Evolutionary conservation across 2,329 filamentous ascomycete genomes (phyloP).

Genomic region (Ascosphaera apis): DNA sequence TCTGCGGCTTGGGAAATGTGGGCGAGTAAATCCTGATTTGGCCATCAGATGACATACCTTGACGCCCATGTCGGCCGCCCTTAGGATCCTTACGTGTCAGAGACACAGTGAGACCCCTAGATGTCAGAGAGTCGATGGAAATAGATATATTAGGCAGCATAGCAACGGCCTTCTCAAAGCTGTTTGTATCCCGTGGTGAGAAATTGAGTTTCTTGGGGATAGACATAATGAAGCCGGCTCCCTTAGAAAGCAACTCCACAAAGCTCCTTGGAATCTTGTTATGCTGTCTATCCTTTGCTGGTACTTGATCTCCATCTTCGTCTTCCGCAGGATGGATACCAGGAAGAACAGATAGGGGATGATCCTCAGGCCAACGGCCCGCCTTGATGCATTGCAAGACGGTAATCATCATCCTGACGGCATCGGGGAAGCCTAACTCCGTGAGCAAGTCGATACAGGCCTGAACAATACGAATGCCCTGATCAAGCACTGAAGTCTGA

Average conservation of each 20-base stretch:
- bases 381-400: constrained; percentile 83
- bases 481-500: constrained; percentile 68
- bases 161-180: constrained; percentile 34
- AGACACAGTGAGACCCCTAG: constrained; percentile 30
- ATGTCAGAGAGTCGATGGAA: constrained; percentile 35
- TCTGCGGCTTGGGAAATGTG: constrained; percentile 80
- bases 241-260: background rate
- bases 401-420: constrained; percentile 57
- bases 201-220: constrained; percentile 13
- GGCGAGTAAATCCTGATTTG: constrained; percentile 68
- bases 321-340: constrained; percentile 26
- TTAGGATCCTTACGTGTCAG: constrained; percentile 1
- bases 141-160: constrained; percentile 48
- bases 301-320: background rate
- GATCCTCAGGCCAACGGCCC: constrained; percentile 71
- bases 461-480: constrained; percentile 90
- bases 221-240: constrained; percentile 5
- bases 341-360: constrained; percentile 57
- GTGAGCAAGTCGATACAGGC: constrained; percentile 84
- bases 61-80: constrained; percentile 17
- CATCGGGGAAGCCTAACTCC: constrained; percentile 62
- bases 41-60: constrained; percentile 40
- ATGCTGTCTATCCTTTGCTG: background rate
- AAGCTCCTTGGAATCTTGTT: background rate
- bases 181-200: constrained; percentile 6